Conservation (phyloP, 2,329 filamentous ascomycete genomes). For the Tolypocladium capitatum region DNA sequence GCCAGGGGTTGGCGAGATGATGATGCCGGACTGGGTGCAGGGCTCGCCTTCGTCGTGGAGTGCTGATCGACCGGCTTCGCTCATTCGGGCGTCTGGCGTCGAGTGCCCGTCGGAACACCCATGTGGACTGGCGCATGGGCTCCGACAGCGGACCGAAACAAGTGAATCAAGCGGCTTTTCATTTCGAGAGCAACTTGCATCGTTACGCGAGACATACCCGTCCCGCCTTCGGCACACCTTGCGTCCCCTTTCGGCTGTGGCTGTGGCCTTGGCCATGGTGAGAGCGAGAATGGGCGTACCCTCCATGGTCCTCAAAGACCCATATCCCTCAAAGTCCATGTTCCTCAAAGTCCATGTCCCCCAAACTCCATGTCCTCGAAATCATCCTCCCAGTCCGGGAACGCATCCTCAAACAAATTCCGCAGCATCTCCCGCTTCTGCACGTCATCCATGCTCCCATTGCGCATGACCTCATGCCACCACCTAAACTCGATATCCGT, state of each 20-base stretch:
- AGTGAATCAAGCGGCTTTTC: background rate
- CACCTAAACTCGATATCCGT: slow-evolving; percentile 42
- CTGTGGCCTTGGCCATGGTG: too few relatives aligned
- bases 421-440: slow-evolving; percentile 32
- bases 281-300: background rate
- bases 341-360: slow-evolving; percentile 13
- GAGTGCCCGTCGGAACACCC: background rate
- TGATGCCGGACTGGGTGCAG: too few relatives aligned
- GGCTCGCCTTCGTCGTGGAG: background rate
- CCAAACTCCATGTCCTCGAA: slow-evolving; percentile 22
- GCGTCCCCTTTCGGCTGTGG: background rate
- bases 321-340: slow-evolving; percentile 17
- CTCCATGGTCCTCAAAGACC: background rate
- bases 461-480: slow-evolving; percentile 40
- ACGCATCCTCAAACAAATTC: slow-evolving; percentile 44
- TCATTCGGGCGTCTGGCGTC: background rate
- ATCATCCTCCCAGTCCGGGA: slow-evolving; percentile 40
- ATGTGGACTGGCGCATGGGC: background rate
- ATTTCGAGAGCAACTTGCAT: background rate
- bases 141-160: too few relatives aligned
- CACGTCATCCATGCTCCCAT: slow-evolving; percentile 18
- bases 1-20: background rate
- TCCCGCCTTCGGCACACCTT: background rate
- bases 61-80: background rate
- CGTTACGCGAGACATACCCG: background rate